phyloP scores from a whole-genome alignment of 805 yeast genomes.

The Spathaspora passalidarum region DNA sequence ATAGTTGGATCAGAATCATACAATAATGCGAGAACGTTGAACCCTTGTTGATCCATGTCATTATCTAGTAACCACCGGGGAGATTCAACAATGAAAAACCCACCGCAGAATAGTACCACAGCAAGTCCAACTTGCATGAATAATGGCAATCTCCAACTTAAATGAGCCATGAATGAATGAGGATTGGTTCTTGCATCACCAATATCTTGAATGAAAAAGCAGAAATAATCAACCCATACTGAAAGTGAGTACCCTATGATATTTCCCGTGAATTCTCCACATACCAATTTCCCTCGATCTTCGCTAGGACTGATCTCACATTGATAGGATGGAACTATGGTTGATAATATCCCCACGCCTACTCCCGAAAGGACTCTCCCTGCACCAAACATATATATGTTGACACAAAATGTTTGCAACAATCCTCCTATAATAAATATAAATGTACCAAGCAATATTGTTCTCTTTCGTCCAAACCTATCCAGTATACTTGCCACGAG shows the following conservation, averaged over 20 bases:
- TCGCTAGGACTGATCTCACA: slow-evolving; percentile 87
- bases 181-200: slow-evolving; percentile 37
- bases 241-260: slow-evolving; percentile 76
- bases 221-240: slow-evolving; percentile 83
- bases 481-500: slow-evolving; percentile 77
- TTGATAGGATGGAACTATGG: slow-evolving; percentile 85
- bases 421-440: slow-evolving; percentile 78
- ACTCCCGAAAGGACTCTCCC: slow-evolving; percentile 79
- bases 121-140: slow-evolving; percentile 78
- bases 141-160: slow-evolving; percentile 78
- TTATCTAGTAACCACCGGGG: slow-evolving; percentile 89
- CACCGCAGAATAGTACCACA: slow-evolving; percentile 62
- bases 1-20: slow-evolving; percentile 28
- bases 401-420: slow-evolving; percentile 60
- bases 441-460: slow-evolving; percentile 77
- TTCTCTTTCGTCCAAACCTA: slow-evolving; percentile 70
- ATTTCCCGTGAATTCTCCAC: slow-evolving; percentile 87
- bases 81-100: slow-evolving; percentile 77
- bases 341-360: slow-evolving; percentile 69
- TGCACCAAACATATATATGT: slow-evolving; percentile 55
- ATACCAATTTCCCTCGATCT: slow-evolving; percentile 79
- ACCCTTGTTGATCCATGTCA: slow-evolving; percentile 63
- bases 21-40: slow-evolving; percentile 25
- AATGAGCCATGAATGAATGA: slow-evolving; percentile 33
- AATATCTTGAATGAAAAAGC: slow-evolving; percentile 60